A percentile compares a stretch with the other conserved stretches of the same genome.
These are phyloP conservation scores for Pichia occidentalis DNA, from an alignment of 805 yeast genomes.

Conservation along the genomic window DNA sequence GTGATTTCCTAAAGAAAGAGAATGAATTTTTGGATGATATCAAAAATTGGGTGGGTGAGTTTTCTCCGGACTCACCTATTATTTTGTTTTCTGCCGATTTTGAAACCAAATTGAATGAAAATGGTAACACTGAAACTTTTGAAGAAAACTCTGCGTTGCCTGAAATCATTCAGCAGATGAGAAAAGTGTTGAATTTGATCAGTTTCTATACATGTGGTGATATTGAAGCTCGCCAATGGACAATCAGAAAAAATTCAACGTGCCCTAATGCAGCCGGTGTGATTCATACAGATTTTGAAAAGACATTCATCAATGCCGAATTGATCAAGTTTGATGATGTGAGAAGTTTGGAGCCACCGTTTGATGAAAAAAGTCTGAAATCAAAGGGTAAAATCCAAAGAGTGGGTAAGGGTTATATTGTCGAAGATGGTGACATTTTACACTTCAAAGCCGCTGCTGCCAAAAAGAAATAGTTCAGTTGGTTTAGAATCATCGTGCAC, in stretches of 20 bases:
- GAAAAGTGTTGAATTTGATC: slow-evolving; percentile 76
- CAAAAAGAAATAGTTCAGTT: slow-evolving; percentile 13
- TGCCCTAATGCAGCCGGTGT: slow-evolving; percentile 99
- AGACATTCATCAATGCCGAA: slow-evolving; percentile 91
- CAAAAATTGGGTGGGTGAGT: slow-evolving; percentile 82
- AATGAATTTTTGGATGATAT: slow-evolving; percentile 79
- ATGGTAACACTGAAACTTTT: neutral
- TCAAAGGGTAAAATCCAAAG: slow-evolving; percentile 83
- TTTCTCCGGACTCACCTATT: slow-evolving; percentile 66
- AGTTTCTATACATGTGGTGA: slow-evolving; percentile 96
- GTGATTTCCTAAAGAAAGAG: slow-evolving; percentile 79
- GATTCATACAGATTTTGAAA: slow-evolving; percentile 91
- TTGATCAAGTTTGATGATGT: slow-evolving; percentile 82
- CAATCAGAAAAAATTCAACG: slow-evolving; percentile 81
- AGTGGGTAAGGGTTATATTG: slow-evolving; percentile 93
- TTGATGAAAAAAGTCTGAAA: slow-evolving; percentile 74
- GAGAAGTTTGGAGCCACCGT: slow-evolving; percentile 49
- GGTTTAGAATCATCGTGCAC: neutral
- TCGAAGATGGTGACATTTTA: slow-evolving; percentile 91
- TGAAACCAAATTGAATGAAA: slow-evolving; percentile 23
- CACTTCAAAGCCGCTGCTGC: slow-evolving; percentile 83
- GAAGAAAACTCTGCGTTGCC: slow-evolving; percentile 77
- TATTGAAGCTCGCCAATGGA: slow-evolving; percentile 97
- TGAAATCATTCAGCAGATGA: slow-evolving; percentile 78
- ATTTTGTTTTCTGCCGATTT: slow-evolving; percentile 30